Base-by-base conservation (phyloP, 495 filamentous ascomycete species). In the Chaetomium tenue region DNA sequence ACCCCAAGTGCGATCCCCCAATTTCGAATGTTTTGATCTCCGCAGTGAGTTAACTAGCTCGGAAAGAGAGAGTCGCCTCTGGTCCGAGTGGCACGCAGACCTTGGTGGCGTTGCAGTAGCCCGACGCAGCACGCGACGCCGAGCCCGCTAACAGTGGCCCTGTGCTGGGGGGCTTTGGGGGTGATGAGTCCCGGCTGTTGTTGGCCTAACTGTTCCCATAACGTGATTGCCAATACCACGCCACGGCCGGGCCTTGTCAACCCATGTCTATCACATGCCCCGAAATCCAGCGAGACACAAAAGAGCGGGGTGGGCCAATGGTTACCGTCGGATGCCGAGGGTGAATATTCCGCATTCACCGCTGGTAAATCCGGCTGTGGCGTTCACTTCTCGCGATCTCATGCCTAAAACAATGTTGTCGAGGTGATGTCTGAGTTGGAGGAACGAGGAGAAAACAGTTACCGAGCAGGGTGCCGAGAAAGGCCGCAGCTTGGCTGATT, bases 261-360 rank as follows among this genome's bases (percentile, higher is more conserved):
- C 59, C 54, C 53, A 28, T 55, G 55, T 54, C 54, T 63, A 39
- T 67, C 65, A 67, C 65, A 67, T 67, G 65, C 65, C 58, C 44
- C n/a, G n/a, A 18, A 47, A 50, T 40, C 7, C 25, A 33, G 20
- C 25, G 58, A 25, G 52, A 53, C 44, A 62, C 0, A 25, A 5
- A 7, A 22, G 52, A 40, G 64, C 48, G 40, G 59, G 59, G 18
- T 6, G 3, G 22, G 2, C 53, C 42, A 20, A 60, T 47, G 15
- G 15, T 11, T 50, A 23, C 46, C 9, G 15, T 18, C 13, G 13
- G 40, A 6, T 44, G 3, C 40, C 40, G 33, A 44, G 40, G 40
- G 40, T 4, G 40, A 44, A 18, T 9, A 44, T 58, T 42, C 55
- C 53, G 61, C 28, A 25, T 39, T 63, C 40, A 44, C 40, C 40